Base-by-base conservation (phyloP, 1,284 basidiomycete genomes). In the Trichosporon sp. region DNA sequence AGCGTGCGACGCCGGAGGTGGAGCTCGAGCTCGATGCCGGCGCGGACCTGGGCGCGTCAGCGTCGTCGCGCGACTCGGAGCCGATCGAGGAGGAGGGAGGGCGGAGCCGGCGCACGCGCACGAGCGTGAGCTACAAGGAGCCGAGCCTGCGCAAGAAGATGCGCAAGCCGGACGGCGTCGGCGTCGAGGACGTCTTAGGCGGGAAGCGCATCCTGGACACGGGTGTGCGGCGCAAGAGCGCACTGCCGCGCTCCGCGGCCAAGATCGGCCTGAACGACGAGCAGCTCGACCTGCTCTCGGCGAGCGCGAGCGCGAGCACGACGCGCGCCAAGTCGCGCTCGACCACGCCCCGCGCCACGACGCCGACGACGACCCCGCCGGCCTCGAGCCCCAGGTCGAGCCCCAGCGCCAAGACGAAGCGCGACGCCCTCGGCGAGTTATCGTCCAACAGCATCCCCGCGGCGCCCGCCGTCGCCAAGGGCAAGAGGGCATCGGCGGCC, bases 151-250 rank as follows among this genome's bases (percentile, higher is more conserved):
- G 58, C 8, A 69, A 67, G 70, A 73, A 73, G 47, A 73, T 73
- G 72, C 72, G 72, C 64, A 73, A 73, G 58, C 72, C 72, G 0
- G 72, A 73, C 64, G 72, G 69, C 32, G 34, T 68, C 18, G 62
- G 58, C 4, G 64, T 66, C 18, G 71, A 72, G 42, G 71, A 72
- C 15, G 47, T 62, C 18, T 62, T 70, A 60, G 56, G 56, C 15
- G 68, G 68, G 3, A 23, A 68, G 11, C 65, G 67, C 2, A 42
- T 35, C 13, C 65, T 60, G 31, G 62, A 65, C 18, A 23, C 69
- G n/a, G 71, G 68, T 62, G 68, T 72, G 32, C 68, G 71, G 27
- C 66, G 71, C 12, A 72, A 72, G 65, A 66, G 64, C 47, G 67
- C 68, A 6, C 56, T 72, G n/a, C 71, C 71, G 0, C 66, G 71